Evolutionary conservation across 306 rosid genomes (phyloP).

Genomic region (Quercus berberidifolia): DNA sequence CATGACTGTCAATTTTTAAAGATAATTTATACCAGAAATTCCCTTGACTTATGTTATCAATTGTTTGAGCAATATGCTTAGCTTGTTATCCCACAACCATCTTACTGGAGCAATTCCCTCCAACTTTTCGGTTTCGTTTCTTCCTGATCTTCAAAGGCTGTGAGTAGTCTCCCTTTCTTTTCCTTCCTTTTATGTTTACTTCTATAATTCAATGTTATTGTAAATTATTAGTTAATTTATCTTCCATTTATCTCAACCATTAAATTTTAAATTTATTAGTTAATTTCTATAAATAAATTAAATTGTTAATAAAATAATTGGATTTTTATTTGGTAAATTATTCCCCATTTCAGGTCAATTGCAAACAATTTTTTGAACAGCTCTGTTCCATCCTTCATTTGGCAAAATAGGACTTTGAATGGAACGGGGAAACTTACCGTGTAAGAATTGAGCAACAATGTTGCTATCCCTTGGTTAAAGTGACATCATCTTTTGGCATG

Average conservation of each 20-base stretch:
- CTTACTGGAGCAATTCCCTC: conserved; percentile 72
- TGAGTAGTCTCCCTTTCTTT: conserved; percentile 35
- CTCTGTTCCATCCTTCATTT: conserved; percentile 57
- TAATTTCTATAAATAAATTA: conserved; percentile 3
- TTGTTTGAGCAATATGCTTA: conserved; percentile 28
- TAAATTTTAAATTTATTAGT: background rate
- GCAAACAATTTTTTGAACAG: conserved; percentile 72
- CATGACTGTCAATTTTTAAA: background rate
- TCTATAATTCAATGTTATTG: background rate
- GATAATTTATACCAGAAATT: conserved; percentile 1
- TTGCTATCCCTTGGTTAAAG: background rate
- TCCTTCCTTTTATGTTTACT: background rate
- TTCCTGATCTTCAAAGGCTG: conserved; percentile 69
- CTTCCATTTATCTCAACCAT: background rate
- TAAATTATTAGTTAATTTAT: too few relatives aligned
- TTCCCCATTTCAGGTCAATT: conserved; percentile 68
- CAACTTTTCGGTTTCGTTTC: conserved; percentile 45
- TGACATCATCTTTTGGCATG: too few relatives aligned
- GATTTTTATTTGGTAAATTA: conserved; percentile 13
- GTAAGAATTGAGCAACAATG: conserved; percentile 51
- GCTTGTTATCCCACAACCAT: conserved; percentile 69
- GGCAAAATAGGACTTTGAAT: conserved; percentile 51
- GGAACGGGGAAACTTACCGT: conserved; percentile 35
- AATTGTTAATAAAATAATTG: conserved; percentile 1
- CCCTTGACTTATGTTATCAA: background rate